A percentile compares a stretch with the other conserved stretches of the same genome.
These are phyloP conservation scores for Tetrapisispora arboricola DNA, from an alignment of 805 yeast genomes.

Conservation along the genomic window DNA sequence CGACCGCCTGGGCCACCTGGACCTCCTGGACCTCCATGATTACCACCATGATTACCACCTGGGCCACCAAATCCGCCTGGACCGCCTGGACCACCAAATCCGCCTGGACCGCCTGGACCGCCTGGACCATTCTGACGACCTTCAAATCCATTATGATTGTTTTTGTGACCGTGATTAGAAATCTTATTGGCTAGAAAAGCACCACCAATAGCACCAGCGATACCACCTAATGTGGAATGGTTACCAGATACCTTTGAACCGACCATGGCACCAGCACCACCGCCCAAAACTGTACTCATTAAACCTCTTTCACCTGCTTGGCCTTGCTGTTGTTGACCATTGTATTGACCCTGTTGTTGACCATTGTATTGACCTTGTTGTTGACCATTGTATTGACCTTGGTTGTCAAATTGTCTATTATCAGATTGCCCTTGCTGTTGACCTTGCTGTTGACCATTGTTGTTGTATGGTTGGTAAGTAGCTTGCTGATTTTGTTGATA, in stretches of 20 bases:
- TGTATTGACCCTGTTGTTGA: background rate
- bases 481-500: constrained; percentile 38
- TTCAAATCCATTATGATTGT: constrained; percentile 6
- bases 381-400: constrained; percentile 15
- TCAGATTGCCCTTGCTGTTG: constrained; percentile 21
- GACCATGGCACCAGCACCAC: constrained; percentile 44
- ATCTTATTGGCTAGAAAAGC: constrained; percentile 43
- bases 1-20: constrained; percentile 10
- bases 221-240: constrained; percentile 32
- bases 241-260: constrained; percentile 31
- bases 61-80: constrained; percentile 11
- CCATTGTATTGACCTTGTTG: constrained; percentile 13
- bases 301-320: constrained; percentile 12
- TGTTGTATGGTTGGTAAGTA: constrained; percentile 22
- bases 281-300: constrained; percentile 32
- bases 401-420: constrained; percentile 7
- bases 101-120: constrained; percentile 5
- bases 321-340: constrained; percentile 20
- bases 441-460: constrained; percentile 5
- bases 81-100: constrained; percentile 8
- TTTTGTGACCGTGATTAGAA: constrained; percentile 2
- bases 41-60: no score
- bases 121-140: constrained; percentile 7
- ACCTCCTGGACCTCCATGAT: constrained; percentile 10
- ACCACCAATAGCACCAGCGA: constrained; percentile 47